Conservation (phyloP, 2,329 filamentous ascomycete genomes). For the Didymella keratinophila region DNA sequence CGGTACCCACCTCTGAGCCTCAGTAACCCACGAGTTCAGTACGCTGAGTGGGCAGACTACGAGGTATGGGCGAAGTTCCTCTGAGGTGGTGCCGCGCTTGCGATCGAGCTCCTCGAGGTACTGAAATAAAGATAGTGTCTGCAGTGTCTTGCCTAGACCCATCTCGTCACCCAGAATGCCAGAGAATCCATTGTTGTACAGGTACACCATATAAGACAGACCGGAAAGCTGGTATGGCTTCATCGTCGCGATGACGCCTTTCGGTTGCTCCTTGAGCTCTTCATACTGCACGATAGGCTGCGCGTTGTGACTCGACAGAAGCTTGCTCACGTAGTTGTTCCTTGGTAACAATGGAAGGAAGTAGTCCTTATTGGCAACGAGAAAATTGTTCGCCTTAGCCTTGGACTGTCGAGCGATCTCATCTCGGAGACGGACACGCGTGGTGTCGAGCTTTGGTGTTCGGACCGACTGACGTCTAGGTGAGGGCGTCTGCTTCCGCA, state of each 20-base stretch:
- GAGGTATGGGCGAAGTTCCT: slow-evolving; percentile 86
- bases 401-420: slow-evolving; percentile 55
- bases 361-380: slow-evolving; percentile 55
- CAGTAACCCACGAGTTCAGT: slow-evolving; percentile 95
- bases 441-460: slow-evolving; percentile 46
- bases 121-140: slow-evolving; percentile 95
- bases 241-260: slow-evolving; percentile 62
- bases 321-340: slow-evolving; percentile 54
- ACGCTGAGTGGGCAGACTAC: slow-evolving; percentile 97
- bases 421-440: slow-evolving; percentile 52
- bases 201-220: slow-evolving; percentile 96
- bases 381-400: slow-evolving; percentile 56
- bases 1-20: slow-evolving; percentile 98
- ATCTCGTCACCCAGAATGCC: slow-evolving; percentile 98
- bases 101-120: slow-evolving; percentile 94
- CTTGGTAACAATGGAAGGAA: slow-evolving; percentile 58
- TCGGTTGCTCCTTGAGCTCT: slow-evolving; percentile 54
- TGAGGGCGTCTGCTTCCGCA: slow-evolving; percentile 18
- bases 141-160: slow-evolving; percentile 99
- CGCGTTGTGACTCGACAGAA: slow-evolving; percentile 36
- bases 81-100: slow-evolving; percentile 43
- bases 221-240: slow-evolving; percentile 99
- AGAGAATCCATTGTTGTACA: slow-evolving; percentile 99
- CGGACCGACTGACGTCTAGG: slow-evolving; percentile 21
- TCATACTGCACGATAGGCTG: slow-evolving; percentile 51